Evolutionary conservation across 257 asterid species (phyloP).

Genomic region (Salvia hispanica): DNA sequence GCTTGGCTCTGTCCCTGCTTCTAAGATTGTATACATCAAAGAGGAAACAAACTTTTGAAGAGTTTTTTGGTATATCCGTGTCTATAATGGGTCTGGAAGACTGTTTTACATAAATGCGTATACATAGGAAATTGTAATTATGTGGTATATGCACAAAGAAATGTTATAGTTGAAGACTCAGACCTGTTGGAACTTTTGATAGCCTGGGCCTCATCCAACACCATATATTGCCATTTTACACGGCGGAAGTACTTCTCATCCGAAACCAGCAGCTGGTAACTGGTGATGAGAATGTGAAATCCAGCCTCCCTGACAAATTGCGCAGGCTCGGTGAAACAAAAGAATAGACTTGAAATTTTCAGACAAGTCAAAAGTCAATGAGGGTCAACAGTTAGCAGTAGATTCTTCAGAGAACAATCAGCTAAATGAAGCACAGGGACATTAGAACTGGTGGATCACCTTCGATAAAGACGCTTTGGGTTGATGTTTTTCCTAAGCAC

Average conservation of each 20-base stretch:
- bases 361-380: not conserved
- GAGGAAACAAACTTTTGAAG: too few relatives aligned
- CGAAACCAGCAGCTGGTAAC: slow-evolving; percentile 88
- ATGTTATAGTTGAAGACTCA: slow-evolving; percentile 28
- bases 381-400: not conserved
- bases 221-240: slow-evolving; percentile 99
- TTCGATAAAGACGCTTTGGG: slow-evolving; percentile 93
- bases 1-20: too few relatives aligned
- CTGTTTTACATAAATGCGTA: not conserved
- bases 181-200: slow-evolving; percentile 93
- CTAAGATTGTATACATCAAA: too few relatives aligned
- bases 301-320: slow-evolving; percentile 78
- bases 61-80: too few relatives aligned
- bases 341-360: slow-evolving; percentile 3
- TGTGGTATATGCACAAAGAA: slow-evolving; percentile 13
- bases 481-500: slow-evolving; percentile 92
- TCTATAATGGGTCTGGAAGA: not conserved
- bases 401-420: slow-evolving; percentile 21
- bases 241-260: slow-evolving; percentile 94
- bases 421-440: slow-evolving; percentile 27
- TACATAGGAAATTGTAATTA: not conserved
- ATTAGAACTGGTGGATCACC: slow-evolving; percentile 48
- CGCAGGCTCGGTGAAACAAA: slow-evolving; percentile 27
- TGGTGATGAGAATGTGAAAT: slow-evolving; percentile 95
- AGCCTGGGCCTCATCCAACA: slow-evolving; percentile 99